These are phyloP conservation scores for Phialophora chinensis DNA, from an alignment of 2,329 filamentous ascomycete species.

Conservation along the genomic window DNA sequence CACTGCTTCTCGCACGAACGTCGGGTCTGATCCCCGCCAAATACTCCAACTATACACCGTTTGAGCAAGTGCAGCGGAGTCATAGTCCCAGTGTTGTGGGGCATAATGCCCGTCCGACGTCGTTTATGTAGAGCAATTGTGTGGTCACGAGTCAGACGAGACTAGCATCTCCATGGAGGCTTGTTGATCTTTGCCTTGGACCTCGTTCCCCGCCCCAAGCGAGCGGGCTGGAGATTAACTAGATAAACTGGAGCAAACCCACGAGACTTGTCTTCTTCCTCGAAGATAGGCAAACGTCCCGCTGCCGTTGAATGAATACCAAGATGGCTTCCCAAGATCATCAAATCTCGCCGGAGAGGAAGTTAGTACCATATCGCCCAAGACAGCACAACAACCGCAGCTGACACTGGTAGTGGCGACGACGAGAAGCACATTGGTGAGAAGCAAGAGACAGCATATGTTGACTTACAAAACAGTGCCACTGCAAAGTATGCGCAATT, in stretches of 20 bases:
- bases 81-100: background rate
- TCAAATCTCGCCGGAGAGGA: slow-evolving; percentile 17
- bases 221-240: background rate
- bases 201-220: background rate
- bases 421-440: slow-evolving; percentile 30
- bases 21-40: background rate
- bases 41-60: background rate
- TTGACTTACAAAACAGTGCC: slow-evolving; percentile 24
- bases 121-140: background rate
- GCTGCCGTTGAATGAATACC: background rate
- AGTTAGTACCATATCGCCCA: background rate
- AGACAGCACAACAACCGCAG: background rate
- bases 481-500: slow-evolving; percentile 27
- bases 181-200: background rate
- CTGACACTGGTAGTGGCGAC: slow-evolving; percentile 18
- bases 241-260: slow-evolving; percentile 15
- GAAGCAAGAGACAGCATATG: slow-evolving; percentile 20
- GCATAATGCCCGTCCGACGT: background rate
- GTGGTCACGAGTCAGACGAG: background rate
- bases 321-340: slow-evolving; percentile 25
- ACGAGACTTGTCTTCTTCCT: background rate
- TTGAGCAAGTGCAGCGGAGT: slow-evolving; percentile 7
- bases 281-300: background rate
- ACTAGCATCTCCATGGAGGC: slow-evolving; percentile 1
- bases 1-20: background rate